Evolutionary conservation across 2,329 filamentous ascomycete genomes (phyloP), one percentile per base, ranked within the genome.

Genomic region (Cladosporium sp.): DNA sequence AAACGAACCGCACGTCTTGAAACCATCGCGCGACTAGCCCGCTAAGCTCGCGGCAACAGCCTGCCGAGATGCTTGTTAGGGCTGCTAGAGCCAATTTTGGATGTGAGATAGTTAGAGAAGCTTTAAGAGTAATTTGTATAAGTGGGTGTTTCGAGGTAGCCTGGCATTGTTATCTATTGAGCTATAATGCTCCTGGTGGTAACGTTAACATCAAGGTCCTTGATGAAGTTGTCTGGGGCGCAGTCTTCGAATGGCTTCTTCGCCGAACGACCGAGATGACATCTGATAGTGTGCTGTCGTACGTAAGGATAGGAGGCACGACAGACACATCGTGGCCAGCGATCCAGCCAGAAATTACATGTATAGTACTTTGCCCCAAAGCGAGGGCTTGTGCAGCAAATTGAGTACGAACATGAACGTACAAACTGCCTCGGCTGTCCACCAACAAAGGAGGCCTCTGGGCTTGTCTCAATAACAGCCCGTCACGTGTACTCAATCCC

Each of bases 51-150:
- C 59, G 48, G 48, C 36, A 11, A 10, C 14, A 53, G 59, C 28
- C 59, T 62, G 36, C 46, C 48, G 46, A 23, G 23, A 18, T 53
- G 46, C 58, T 61, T 53, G 46, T 61, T 34, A 51, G 58, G 59
- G 46, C 32, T 59, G 10, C 39, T 57, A 23, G 54, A 26, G 23
- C 23, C 1, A 6, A 13, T 57, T 34, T 36, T 10, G 28, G 8
- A n/a, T 32, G 10, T 8, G 26, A 28, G 39, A 46, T 46, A 23
- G 39, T n/a, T 13, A 21, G 39, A 46, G n/a, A 46, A 46, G 39
- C n/a, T 46, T 46, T 46, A n/a, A 1, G 39, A 46, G 39, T 14
- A 46, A 21, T 21, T 21, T 46, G 39, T 46, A 46, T 46, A 46
- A 46, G n/a, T 46, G 39, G 39, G 5, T 21, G n/a, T 23, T 21